phyloP scores from a whole-genome alignment of 352 stramenopile genomes.

The Pythium scleroteichum region DNA sequence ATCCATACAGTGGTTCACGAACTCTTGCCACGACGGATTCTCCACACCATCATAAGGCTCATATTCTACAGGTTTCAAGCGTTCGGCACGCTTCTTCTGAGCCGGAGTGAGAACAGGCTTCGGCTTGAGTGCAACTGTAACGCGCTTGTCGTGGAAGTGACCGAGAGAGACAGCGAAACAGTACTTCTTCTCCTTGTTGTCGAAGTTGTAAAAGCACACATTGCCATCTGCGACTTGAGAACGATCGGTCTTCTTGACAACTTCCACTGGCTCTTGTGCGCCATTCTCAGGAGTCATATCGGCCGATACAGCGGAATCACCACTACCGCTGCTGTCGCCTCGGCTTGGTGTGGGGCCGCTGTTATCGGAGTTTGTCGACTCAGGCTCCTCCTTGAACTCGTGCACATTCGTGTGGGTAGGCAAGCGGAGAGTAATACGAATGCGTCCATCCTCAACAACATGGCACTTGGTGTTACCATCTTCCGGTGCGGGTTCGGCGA shows the following conservation, averaged over 20 bases:
- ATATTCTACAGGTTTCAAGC: constrained; percentile 39
- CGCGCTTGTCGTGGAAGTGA: constrained; percentile 50
- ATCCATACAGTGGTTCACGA: constrained; percentile 57
- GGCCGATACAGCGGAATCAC: not conserved
- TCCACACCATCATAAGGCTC: constrained; percentile 47
- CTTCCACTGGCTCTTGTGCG: not conserved
- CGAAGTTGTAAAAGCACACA: constrained; percentile 70
- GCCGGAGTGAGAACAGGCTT: constrained; percentile 29
- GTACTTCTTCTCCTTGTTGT: constrained; percentile 61
- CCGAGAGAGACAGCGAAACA: constrained; percentile 66
- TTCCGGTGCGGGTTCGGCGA: constrained; percentile 1
- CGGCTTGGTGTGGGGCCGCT: constrained; percentile 15
- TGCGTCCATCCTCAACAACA: constrained; percentile 7
- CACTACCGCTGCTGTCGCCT: not conserved
- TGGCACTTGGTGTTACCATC: constrained; percentile 12
- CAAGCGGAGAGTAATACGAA: constrained; percentile 17
- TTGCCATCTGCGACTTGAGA: constrained; percentile 60
- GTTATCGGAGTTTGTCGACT: not conserved
- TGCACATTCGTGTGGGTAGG: constrained; percentile 24
- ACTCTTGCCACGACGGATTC: constrained; percentile 53
- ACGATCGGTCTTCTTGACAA: constrained; percentile 6
- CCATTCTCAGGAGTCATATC: not conserved
- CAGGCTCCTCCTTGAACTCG: constrained; percentile 13
- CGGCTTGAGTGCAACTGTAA: constrained; percentile 37
- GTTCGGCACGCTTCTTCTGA: constrained; percentile 17